A percentile compares a stretch with the other conserved stretches of the same genome.
phyloP scores from a whole-genome alignment of 495 filamentous ascomycete genomes.

The Penicillium antarcticum region DNA sequence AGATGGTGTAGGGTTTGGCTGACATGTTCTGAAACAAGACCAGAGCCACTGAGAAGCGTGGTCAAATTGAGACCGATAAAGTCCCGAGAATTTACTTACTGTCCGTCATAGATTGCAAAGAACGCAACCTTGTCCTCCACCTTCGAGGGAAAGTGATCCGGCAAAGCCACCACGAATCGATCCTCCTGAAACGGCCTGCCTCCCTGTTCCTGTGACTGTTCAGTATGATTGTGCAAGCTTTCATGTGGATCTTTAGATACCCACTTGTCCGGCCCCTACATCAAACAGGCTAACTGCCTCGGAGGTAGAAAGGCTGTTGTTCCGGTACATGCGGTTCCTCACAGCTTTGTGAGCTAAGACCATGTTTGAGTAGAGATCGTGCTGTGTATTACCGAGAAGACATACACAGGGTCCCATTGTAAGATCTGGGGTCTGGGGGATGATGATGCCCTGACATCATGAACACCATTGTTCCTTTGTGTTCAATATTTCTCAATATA shows the following conservation, averaged over 20 bases:
- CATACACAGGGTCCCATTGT: neutral
- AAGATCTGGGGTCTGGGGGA: neutral
- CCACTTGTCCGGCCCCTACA: constrained; percentile 30
- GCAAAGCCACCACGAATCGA: constrained; percentile 24
- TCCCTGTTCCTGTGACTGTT: constrained; percentile 30
- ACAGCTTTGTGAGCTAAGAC: constrained; percentile 16
- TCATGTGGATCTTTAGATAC: neutral
- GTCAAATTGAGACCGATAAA: neutral
- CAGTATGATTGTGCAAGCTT: neutral
- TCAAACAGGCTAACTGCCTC: constrained; percentile 32
- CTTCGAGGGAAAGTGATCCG: constrained; percentile 28
- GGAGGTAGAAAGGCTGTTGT: constrained; percentile 20
- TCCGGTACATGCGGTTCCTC: constrained; percentile 22
- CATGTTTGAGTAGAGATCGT: constrained; percentile 4
- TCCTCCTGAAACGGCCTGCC: constrained; percentile 33
- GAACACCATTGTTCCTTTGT: neutral
- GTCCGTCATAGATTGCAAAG: constrained; percentile 42
- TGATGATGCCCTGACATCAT: constrained; percentile 36
- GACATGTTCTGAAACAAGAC: constrained; percentile 33
- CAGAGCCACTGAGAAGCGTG: constrained; percentile 27
- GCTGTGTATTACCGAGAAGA: neutral
- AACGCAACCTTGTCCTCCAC: constrained; percentile 33
- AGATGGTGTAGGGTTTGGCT: constrained; percentile 25
- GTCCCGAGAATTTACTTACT: constrained; percentile 25
- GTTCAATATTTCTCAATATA: neutral